Percentiles rank a stretch among this genome's conserved stretches.
These are phyloP conservation scores for Melampsora americana DNA, from an alignment of 1,284 basidiomycete species.

Conservation along the genomic window DNA sequence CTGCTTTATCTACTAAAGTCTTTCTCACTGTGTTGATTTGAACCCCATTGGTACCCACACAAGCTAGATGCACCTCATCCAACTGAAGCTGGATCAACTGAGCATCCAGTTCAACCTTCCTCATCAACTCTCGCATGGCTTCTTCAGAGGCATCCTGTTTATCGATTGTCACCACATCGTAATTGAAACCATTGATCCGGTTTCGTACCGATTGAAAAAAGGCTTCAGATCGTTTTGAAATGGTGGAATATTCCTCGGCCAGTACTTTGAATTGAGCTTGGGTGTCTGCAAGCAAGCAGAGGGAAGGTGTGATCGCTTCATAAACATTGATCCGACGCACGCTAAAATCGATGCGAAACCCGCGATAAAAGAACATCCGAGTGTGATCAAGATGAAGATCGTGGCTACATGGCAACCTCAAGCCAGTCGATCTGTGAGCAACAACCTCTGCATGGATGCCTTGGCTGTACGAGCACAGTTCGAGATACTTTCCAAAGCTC, in stretches of 20 bases:
- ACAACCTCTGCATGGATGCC: constrained; percentile 59
- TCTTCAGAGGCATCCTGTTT: constrained; percentile 52
- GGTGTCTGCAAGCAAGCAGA: constrained; percentile 74
- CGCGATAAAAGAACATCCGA: constrained; percentile 75
- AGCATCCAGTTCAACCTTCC: constrained; percentile 55
- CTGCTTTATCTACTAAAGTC: constrained; percentile 85
- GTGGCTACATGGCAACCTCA: constrained; percentile 66
- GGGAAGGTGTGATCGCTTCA: constrained; percentile 85
- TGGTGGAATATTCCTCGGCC: constrained; percentile 77
- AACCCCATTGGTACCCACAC: constrained; percentile 76
- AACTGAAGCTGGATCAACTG: constrained; percentile 30
- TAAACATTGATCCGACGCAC: constrained; percentile 76
- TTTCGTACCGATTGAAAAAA: constrained; percentile 62
- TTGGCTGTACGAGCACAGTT: constrained; percentile 83
- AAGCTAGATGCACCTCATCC: constrained; percentile 67
- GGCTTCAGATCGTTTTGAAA: constrained; percentile 68
- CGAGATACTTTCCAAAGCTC: constrained; percentile 79
- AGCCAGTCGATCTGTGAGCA: not conserved
- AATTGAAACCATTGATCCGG: constrained; percentile 59
- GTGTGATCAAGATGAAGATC: constrained; percentile 92
- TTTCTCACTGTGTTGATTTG: constrained; percentile 82
- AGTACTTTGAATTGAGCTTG: constrained; percentile 83
- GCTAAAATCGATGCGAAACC: constrained; percentile 79
- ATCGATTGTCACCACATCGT: constrained; percentile 35
- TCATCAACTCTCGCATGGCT: constrained; percentile 72